Percentiles rank a stretch among this genome's conserved stretches.
Conservation (phyloP, 768 basidiomycete species). For the Dendrothele bispora region DNA sequence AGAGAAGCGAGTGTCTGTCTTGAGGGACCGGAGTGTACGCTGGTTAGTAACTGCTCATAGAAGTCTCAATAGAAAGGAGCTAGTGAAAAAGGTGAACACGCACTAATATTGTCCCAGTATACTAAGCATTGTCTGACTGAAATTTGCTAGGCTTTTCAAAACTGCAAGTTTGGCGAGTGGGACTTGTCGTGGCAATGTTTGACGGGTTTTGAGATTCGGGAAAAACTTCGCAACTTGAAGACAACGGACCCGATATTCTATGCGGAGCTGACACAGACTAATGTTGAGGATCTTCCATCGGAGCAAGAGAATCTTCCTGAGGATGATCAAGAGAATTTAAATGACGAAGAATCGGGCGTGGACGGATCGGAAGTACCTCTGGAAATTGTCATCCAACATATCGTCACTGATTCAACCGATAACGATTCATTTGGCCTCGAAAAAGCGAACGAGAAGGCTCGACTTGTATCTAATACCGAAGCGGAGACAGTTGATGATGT, state of each 20-base stretch:
- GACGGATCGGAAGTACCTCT: neutral
- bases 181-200: constrained; percentile 26
- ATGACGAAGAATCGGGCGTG: neutral
- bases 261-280: constrained; percentile 12
- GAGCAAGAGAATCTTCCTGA: neutral
- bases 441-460: neutral
- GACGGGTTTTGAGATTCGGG: constrained; percentile 15
- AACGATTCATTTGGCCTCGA: neutral
- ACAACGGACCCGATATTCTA: constrained; percentile 15
- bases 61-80: constrained; percentile 21
- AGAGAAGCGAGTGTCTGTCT: constrained; percentile 16
- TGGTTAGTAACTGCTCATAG: constrained; percentile 35
- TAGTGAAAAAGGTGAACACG: constrained; percentile 31
- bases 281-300: neutral
- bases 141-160: constrained; percentile 23
- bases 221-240: constrained; percentile 13
- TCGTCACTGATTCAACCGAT: neutral
- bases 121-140: neutral
- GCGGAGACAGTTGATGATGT: neutral
- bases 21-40: constrained; percentile 21
- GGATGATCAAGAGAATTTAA: too few species aligned
- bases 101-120: too few species aligned
- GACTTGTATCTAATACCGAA: neutral
- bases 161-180: constrained; percentile 20
- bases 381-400: neutral